phyloP scores from a whole-genome alignment of 2,329 filamentous ascomycete genomes.

The Emergomyces orientalis region DNA sequence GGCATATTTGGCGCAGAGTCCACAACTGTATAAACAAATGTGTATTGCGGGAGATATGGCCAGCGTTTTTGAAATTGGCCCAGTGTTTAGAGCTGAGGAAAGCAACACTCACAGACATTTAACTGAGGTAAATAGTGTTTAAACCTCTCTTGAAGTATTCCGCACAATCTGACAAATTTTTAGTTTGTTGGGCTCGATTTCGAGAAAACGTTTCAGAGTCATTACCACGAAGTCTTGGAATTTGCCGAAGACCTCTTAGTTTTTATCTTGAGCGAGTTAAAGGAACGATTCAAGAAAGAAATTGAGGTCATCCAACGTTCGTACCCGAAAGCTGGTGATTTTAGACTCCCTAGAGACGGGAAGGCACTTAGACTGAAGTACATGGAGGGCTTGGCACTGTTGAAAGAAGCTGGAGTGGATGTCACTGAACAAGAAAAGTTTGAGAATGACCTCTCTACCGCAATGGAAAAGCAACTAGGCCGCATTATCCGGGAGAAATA shows the following conservation, averaged over 20 bases:
- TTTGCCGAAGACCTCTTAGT: constrained; percentile 43
- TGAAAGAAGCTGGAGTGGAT: constrained; percentile 43
- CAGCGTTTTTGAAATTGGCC: constrained; percentile 55
- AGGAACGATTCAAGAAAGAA: constrained; percentile 36
- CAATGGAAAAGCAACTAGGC: constrained; percentile 61
- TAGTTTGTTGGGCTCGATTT: constrained; percentile 46
- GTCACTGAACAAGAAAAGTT: constrained; percentile 41
- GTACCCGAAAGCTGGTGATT: constrained; percentile 43
- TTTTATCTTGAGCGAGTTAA: constrained; percentile 40
- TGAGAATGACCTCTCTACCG: constrained; percentile 40
- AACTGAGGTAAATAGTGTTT: constrained; percentile 43
- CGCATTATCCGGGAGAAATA: constrained; percentile 78
- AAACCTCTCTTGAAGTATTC: not conserved
- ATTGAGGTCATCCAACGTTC: constrained; percentile 41
- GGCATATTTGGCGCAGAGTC: constrained; percentile 58
- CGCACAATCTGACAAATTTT: not conserved
- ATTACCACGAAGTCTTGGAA: constrained; percentile 44
- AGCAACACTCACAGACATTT: constrained; percentile 58
- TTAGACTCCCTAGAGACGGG: constrained; percentile 41
- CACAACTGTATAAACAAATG: constrained; percentile 61
- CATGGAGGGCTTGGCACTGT: constrained; percentile 40
- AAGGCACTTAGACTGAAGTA: constrained; percentile 43
- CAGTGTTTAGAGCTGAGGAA: constrained; percentile 59
- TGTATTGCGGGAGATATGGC: constrained; percentile 55
- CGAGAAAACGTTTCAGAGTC: constrained; percentile 41